Evolutionary conservation across 129 eudicot genomes (phyloP).

Genomic region (Apium graveolens): DNA sequence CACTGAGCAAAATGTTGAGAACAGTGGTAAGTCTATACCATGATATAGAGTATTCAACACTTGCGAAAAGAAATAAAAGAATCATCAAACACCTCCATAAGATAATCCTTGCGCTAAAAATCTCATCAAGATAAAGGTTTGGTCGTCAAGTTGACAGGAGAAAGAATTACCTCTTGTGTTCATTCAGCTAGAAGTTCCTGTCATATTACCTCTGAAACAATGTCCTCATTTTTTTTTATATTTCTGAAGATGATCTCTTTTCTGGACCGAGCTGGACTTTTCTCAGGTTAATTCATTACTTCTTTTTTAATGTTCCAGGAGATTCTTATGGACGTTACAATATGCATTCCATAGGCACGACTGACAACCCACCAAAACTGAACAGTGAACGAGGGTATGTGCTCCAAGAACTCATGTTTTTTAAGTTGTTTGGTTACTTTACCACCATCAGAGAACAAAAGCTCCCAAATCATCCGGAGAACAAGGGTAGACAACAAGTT

Average conservation of each 20-base stretch:
- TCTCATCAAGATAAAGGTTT: too few species aligned
- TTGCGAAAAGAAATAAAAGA: not conserved
- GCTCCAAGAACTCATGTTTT: not conserved
- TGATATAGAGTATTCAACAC: not conserved
- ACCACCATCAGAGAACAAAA: not conserved
- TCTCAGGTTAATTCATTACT: not conserved
- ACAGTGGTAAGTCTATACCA: conserved; percentile 41
- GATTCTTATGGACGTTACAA: conserved; percentile 52
- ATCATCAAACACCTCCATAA: not conserved
- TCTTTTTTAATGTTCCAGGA: conserved; percentile 11
- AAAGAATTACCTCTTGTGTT: not conserved
- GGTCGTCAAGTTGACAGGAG: not conserved
- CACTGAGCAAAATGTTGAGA: conserved; percentile 40
- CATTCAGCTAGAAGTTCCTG: not conserved
- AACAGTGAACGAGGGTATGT: conserved; percentile 42
- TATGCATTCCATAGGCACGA: conserved; percentile 39
- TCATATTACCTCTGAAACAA: not conserved
- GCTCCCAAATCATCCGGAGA: not conserved
- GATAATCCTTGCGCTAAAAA: too few species aligned
- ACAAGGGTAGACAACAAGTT: not conserved
- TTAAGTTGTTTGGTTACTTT: not conserved
- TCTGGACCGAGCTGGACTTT: not conserved
- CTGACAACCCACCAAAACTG: conserved; percentile 38
- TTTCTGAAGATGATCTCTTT: not conserved
- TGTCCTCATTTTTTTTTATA: not conserved